Percentiles rank a stretch among this genome's conserved stretches.
These are phyloP conservation scores for Citrus sinensis DNA, from an alignment of 345 rosid genomes.

Conservation along the genomic window DVS_A1.0 CM039165.1:19733501-19734000, in stretches of 20 bases:
- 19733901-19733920: too few species aligned
- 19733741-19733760: too few species aligned
- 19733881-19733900: too few species aligned
- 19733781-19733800: too few species aligned
- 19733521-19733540: background rate
- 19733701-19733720: too few species aligned
- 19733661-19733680: background rate
- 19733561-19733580: too few species aligned
- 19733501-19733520: background rate
- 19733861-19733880: too few species aligned
- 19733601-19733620: background rate
- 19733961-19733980: slow-evolving; percentile 99
- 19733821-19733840: too few species aligned
- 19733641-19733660: background rate
- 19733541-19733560: background rate
- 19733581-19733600: background rate
- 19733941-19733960: background rate
- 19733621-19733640: background rate
- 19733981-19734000: slow-evolving; percentile 90
- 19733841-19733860: too few species aligned
- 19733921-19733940: background rate
- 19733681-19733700: background rate
- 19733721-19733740: too few species aligned
- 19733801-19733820: too few species aligned
- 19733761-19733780: too few species aligned